phyloP scores from a whole-genome alignment of 495 filamentous ascomycete genomes.

The Clohesyomyces aquaticus region DNA sequence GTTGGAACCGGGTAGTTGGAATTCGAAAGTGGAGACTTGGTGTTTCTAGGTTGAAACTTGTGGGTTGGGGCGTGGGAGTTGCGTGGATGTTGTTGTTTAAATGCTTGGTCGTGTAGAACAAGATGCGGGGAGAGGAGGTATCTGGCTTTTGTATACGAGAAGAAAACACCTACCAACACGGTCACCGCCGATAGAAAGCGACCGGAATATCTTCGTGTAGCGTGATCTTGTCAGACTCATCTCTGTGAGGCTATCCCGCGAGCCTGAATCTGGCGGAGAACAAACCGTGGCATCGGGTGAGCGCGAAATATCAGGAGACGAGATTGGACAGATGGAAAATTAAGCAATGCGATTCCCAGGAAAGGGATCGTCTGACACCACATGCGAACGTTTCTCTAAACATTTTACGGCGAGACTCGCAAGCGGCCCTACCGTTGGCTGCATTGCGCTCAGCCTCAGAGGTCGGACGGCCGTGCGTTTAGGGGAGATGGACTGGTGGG shows the following conservation, averaged over 20 bases:
- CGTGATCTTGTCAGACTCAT: constrained; percentile 18
- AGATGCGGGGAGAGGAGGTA: neutral
- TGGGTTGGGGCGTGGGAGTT: neutral
- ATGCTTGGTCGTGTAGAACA: neutral
- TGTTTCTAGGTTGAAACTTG: neutral
- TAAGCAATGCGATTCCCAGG: neutral
- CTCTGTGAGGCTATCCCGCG: neutral
- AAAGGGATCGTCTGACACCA: constrained; percentile 9
- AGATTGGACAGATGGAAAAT: constrained; percentile 2
- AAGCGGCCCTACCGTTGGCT: too few species aligned
- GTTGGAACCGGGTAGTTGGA: neutral
- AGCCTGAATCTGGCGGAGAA: neutral
- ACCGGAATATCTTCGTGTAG: constrained; percentile 19
- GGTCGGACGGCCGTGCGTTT: neutral
- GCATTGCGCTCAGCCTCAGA: constrained; percentile 6
- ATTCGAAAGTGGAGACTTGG: neutral
- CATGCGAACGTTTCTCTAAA: neutral
- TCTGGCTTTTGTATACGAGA: constrained; percentile 1
- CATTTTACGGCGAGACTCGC: constrained; percentile 6
- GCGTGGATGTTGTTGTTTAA: neutral
- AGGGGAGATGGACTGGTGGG: constrained; percentile 10
- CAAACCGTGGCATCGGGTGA: constrained; percentile 7
- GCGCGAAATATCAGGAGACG: neutral
- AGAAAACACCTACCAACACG: neutral
- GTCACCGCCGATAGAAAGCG: neutral